Evolutionary conservation across 129 eudicot species (phyloP).

Genomic region (Helichrysum umbraculigerum): DNA sequence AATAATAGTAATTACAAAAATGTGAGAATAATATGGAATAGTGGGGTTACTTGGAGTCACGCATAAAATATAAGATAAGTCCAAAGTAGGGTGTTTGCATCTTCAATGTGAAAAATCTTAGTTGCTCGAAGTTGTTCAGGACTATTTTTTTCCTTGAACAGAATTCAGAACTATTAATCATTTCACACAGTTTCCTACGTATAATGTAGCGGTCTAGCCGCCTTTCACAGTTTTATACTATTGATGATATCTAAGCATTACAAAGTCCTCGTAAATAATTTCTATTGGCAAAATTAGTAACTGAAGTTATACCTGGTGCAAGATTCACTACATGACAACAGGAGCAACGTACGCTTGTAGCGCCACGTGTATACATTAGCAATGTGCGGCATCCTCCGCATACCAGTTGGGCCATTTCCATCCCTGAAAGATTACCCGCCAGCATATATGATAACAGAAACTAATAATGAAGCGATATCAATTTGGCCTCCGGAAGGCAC

Average conservation of each 20-base stretch:
- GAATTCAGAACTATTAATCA: slow-evolving; percentile 10
- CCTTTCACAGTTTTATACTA: slow-evolving; percentile 4
- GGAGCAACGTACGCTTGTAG: slow-evolving; percentile 84
- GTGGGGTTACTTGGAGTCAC: neutral
- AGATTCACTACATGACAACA: slow-evolving; percentile 78
- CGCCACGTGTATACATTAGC: slow-evolving; percentile 84
- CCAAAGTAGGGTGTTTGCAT: neutral
- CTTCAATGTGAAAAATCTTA: neutral
- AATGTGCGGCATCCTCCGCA: slow-evolving; percentile 85
- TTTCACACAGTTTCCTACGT: neutral
- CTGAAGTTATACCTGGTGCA: slow-evolving; percentile 58
- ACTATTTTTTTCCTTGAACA: too few species aligned
- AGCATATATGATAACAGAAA: neutral
- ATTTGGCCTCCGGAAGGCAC: neutral
- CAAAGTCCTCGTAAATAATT: neutral
- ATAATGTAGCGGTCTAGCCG: neutral
- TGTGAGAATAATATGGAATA: neutral
- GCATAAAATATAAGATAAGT: neutral
- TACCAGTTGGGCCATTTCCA: slow-evolving; percentile 80
- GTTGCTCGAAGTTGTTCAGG: neutral
- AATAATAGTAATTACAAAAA: neutral
- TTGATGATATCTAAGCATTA: slow-evolving; percentile 1
- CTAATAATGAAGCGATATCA: neutral
- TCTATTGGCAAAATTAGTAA: neutral
- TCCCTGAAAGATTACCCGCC: slow-evolving; percentile 43